phyloP scores from a whole-genome alignment of 2,329 filamentous ascomycete species.

The Tolypocladium sp. region DNA sequence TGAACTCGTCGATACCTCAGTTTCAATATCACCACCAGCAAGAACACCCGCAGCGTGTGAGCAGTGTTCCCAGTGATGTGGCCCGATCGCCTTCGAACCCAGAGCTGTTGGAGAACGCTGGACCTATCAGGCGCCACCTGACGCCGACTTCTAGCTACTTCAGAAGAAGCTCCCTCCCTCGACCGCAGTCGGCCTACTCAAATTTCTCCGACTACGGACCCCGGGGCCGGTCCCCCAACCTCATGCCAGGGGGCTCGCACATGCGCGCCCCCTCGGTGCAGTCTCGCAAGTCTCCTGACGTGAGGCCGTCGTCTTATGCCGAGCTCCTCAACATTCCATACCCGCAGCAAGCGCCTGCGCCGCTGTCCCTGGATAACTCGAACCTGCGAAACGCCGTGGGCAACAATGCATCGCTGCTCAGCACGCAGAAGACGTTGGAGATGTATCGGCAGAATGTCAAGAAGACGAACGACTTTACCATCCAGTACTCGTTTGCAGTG shows the following conservation, averaged over 20 bases:
- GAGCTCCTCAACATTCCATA: slow-evolving; percentile 63
- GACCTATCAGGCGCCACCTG: slow-evolving; percentile 50
- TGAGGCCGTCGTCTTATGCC: slow-evolving; percentile 42
- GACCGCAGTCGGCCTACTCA: slow-evolving; percentile 72
- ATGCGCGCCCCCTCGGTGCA: slow-evolving; percentile 38
- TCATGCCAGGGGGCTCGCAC: slow-evolving; percentile 31
- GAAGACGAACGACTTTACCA: slow-evolving; percentile 83
- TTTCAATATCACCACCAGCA: slow-evolving; percentile 57
- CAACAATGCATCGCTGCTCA: slow-evolving; percentile 82
- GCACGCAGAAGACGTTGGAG: slow-evolving; percentile 86
- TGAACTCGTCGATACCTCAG: slow-evolving; percentile 39
- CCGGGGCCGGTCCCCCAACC: slow-evolving; percentile 52
- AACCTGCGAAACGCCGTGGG: slow-evolving; percentile 72
- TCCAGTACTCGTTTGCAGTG: slow-evolving; percentile 94
- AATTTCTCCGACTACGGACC: slow-evolving; percentile 58
- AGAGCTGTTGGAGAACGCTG: slow-evolving; percentile 40
- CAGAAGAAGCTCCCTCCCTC: slow-evolving; percentile 48
- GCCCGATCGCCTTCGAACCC: slow-evolving; percentile 39
- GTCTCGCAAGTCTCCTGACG: slow-evolving; percentile 47
- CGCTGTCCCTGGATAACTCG: slow-evolving; percentile 70
- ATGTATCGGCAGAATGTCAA: slow-evolving; percentile 98
- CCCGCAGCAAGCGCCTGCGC: slow-evolving; percentile 62
- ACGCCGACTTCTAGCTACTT: slow-evolving; percentile 47
- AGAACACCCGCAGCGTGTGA: slow-evolving; percentile 29
- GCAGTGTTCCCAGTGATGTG: slow-evolving; percentile 32